phyloP scores from a whole-genome alignment of 345 rosid species.

The Combretum micranthum region DNA sequence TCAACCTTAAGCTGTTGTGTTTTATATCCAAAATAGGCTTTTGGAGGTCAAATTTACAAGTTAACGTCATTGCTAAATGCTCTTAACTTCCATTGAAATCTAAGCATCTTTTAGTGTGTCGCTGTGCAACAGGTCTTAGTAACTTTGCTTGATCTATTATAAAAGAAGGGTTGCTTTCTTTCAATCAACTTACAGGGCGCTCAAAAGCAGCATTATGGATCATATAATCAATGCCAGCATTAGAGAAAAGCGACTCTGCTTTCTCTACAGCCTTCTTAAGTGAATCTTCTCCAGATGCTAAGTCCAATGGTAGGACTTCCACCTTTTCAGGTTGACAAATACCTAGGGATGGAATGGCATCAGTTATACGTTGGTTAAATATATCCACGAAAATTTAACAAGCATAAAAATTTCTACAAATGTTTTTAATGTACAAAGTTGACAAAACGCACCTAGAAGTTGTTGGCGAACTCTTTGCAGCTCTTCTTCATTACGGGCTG shows the following conservation, averaged over 20 bases:
- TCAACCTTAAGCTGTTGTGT: no score
- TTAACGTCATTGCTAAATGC: no score
- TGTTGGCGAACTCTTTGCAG: slow-evolving; percentile 62
- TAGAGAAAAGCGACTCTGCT: slow-evolving; percentile 63
- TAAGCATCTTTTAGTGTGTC: no score
- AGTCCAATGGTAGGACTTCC: slow-evolving; percentile 73
- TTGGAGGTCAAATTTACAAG: no score
- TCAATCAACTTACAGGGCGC: slow-evolving; percentile 65
- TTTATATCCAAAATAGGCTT: no score
- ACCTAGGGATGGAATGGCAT: slow-evolving; percentile 35
- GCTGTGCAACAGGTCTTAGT: no score
- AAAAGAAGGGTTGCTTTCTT: not conserved
- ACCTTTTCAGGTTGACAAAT: slow-evolving; percentile 68
- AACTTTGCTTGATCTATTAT: not conserved
- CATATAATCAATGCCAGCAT: slow-evolving; percentile 73
- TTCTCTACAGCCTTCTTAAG: slow-evolving; percentile 64
- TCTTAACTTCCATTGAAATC: no score
- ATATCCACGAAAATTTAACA: no score
- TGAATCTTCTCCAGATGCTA: slow-evolving; percentile 68
- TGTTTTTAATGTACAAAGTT: not conserved
- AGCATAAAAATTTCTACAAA: no score
- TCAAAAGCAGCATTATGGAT: slow-evolving; percentile 91
- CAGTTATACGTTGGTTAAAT: not conserved
- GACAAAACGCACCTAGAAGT: slow-evolving; percentile 50
- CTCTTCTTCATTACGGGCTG: slow-evolving; percentile 73